phyloP scores from a whole-genome alignment of 2,329 filamentous ascomycete species.

The Paecilomyces formosus region DNA sequence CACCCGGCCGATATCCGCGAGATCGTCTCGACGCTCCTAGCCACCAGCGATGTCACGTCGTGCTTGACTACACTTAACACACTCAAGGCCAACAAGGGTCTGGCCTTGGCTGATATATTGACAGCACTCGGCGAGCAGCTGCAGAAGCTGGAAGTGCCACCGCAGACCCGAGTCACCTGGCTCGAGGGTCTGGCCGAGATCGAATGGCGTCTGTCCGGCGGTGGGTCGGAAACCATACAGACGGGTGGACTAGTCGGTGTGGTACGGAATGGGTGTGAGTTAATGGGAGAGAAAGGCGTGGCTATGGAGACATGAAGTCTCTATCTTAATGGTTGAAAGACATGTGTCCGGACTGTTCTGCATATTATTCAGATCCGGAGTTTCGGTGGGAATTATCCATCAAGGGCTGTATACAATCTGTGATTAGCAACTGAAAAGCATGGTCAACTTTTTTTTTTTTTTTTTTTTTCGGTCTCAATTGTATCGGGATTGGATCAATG shows the following conservation, averaged over 20 bases:
- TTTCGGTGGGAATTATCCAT: neutral
- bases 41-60: slow-evolving; percentile 78
- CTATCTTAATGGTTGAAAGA: neutral
- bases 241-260: slow-evolving; percentile 90
- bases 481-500: too few species aligned
- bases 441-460: neutral
- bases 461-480: neutral
- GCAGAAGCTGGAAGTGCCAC: slow-evolving; percentile 70
- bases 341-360: neutral
- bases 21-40: slow-evolving; percentile 76
- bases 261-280: slow-evolving; percentile 75
- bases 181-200: slow-evolving; percentile 85
- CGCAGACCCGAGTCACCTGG: slow-evolving; percentile 86
- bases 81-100: slow-evolving; percentile 74
- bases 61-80: slow-evolving; percentile 83
- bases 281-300: slow-evolving; percentile 45
- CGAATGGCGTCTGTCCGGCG: slow-evolving; percentile 82
- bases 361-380: neutral
- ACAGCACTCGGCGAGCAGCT: slow-evolving; percentile 79
- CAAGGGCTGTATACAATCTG: neutral
- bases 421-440: neutral
- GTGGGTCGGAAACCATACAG: slow-evolving; percentile 79
- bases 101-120: slow-evolving; percentile 90
- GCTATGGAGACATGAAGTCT: neutral
- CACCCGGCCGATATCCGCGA: slow-evolving; percentile 80